Evolutionary conservation across 1,284 basidiomycete species (phyloP).

Genomic region (Irpex lacteus): DNA sequence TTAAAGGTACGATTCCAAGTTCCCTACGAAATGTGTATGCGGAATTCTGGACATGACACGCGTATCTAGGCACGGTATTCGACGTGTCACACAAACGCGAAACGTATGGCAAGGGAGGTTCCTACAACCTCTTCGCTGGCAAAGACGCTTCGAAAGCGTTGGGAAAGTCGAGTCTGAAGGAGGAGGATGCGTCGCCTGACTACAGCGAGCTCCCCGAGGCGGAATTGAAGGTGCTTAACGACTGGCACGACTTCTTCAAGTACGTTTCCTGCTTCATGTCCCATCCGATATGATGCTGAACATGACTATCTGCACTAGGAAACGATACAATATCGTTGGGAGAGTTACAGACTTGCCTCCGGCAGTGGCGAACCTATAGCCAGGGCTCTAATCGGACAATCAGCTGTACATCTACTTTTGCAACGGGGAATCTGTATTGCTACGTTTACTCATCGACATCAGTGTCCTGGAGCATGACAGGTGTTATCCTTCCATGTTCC

Average conservation of each 20-base stretch:
- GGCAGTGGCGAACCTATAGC: conserved; percentile 27
- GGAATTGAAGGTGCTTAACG: conserved; percentile 83
- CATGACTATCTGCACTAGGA: conserved; percentile 36
- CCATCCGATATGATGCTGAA: not conserved
- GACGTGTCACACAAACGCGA: conserved; percentile 82
- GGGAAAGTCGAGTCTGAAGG: conserved; percentile 84
- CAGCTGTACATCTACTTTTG: not conserved
- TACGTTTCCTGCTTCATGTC: conserved; percentile 34
- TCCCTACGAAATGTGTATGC: conserved; percentile 3
- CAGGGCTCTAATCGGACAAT: not conserved
- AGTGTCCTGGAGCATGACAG: not conserved
- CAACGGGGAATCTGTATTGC: not conserved
- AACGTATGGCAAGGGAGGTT: conserved; percentile 73
- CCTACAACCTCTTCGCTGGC: conserved; percentile 80
- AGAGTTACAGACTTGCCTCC: conserved; percentile 48
- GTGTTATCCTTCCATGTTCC: not conserved
- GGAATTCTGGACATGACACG: not conserved
- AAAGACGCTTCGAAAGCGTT: conserved; percentile 87
- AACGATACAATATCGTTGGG: conserved; percentile 85
- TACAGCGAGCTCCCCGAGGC: conserved; percentile 75
- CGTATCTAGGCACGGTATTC: conserved; percentile 67
- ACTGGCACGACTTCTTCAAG: conserved; percentile 85
- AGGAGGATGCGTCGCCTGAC: conserved; percentile 87
- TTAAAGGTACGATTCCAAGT: conserved; percentile 63
- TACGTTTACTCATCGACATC: not conserved